Base-by-base conservation (phyloP, 805 yeast genomes). In the Alloascoidea africana region DNA sequence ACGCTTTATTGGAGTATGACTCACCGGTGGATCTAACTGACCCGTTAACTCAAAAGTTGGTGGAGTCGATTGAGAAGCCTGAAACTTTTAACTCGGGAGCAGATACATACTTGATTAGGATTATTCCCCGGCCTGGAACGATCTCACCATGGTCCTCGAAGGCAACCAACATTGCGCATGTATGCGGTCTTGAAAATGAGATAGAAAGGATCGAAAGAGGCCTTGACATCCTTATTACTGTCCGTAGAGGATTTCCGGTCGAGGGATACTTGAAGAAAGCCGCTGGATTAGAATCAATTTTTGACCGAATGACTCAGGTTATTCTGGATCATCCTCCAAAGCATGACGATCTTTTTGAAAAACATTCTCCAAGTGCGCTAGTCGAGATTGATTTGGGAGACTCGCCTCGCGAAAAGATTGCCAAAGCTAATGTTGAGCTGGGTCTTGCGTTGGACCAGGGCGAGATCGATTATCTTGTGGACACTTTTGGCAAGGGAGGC, bases 71-170 rank as follows among this genome's bases (percentile, higher is more conserved):
- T 17, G 38, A 40, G 32, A 19, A 39, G 37, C 41, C 53, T 17
- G 49, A 61, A 16, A 38, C 56, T 8, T 53, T 58, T 16, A 43
- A 46, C 14, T 42, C 51, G 16, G 48, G 54, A 35, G 42, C 59
- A 16, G 51, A 58, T 30, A 60, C 73, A 19, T 69, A 72, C 43
- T 60, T 86, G 45, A 60, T 89, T 35, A 70, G 94, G 54, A 68
- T 91, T 38, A 66, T 86, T 38, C 98, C 99, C 34, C 74, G 97
- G 57, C 65, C 86, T 4, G 98, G 98, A 43, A 91, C 98, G 8
- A 89, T 91, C 46, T 87, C 97, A 17, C 97, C 98, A 23, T 91
- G 99, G 99, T 84, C 96, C 5, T 87, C 97, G 11, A 91, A 91
- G 62, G 99, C 99, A 17, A 87, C 98, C 32, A 89, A 91, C 60